phyloP scores from a whole-genome alignment of 1,284 basidiomycete species.

The Ganoderma boninense region DNA sequence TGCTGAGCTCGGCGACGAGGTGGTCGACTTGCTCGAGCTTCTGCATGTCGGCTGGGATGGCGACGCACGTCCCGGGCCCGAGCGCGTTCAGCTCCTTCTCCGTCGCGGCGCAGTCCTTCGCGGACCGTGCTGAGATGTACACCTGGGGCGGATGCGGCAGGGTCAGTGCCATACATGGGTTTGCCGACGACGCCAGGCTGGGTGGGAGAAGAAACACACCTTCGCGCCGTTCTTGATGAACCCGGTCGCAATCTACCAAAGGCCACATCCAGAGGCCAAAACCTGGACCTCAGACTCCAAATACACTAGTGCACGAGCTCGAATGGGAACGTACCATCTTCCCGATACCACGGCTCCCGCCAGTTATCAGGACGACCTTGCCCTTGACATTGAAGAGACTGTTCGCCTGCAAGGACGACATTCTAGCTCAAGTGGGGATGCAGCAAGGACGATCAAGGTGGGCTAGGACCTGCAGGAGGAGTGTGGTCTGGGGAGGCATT shows the following conservation, averaged over 20 bases:
- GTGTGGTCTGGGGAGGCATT: not conserved
- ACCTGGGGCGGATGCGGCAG: slow-evolving; percentile 31
- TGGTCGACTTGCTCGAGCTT: slow-evolving; percentile 64
- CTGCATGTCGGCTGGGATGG: slow-evolving; percentile 69
- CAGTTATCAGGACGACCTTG: slow-evolving; percentile 73
- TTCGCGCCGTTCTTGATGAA: slow-evolving; percentile 74
- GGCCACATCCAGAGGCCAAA: not conserved
- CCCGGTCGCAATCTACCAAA: slow-evolving; percentile 68
- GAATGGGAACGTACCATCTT: slow-evolving; percentile 59
- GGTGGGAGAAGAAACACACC: slow-evolving; percentile 42
- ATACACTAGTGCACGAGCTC: not conserved
- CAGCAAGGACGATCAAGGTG: too few relatives aligned
- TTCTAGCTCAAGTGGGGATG: slow-evolving; percentile 26
- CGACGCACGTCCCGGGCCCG: slow-evolving; percentile 65
- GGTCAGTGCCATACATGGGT: too few relatives aligned
- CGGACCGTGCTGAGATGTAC: slow-evolving; percentile 71
- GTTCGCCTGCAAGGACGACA: slow-evolving; percentile 50
- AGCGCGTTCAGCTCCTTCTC: slow-evolving; percentile 62
- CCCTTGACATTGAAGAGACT: slow-evolving; percentile 65
- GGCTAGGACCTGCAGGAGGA: not conserved
- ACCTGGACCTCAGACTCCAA: not conserved
- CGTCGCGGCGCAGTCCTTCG: slow-evolving; percentile 63
- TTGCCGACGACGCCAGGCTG: not conserved
- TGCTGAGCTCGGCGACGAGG: slow-evolving; percentile 59
- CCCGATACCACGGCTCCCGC: slow-evolving; percentile 77